Percentiles rank a stretch among this genome's conserved stretches.
Evolutionary conservation across 148 eudicot species (phyloP).

Genomic region (Chenopodium album): DNA sequence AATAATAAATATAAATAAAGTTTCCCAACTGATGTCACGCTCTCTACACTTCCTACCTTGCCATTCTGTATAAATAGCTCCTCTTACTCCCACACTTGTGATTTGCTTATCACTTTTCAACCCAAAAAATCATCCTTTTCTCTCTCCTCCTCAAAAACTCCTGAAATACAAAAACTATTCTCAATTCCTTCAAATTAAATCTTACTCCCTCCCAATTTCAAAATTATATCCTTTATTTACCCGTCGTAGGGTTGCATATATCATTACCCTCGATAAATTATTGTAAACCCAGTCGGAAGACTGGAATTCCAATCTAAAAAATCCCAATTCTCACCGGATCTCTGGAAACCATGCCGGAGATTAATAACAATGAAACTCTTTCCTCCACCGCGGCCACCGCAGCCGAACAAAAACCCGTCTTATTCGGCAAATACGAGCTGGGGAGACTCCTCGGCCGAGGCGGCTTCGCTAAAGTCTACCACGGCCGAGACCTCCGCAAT

Average conservation of each 20-base stretch:
- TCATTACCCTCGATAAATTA: no score
- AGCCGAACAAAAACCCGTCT: constrained; percentile 11
- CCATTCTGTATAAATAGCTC: not conserved
- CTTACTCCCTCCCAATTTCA: not conserved
- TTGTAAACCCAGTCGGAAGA: not conserved
- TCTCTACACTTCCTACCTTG: not conserved
- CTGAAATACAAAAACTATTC: not conserved
- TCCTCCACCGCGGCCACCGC: not conserved
- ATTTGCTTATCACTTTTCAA: constrained; percentile 14
- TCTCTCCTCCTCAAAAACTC: not conserved
- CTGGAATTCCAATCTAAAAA: constrained; percentile 17
- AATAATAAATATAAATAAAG: no score
- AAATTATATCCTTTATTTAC: no score
- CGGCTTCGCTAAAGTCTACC: constrained; percentile 72
- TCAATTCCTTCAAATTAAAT: no score
- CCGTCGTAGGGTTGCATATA: no score
- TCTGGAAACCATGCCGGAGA: constrained; percentile 28
- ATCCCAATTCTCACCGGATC: not conserved
- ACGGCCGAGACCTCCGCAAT: constrained; percentile 42
- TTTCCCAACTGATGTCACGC: not conserved
- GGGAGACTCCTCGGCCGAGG: constrained; percentile 66
- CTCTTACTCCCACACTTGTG: not conserved
- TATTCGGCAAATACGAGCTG: constrained; percentile 54
- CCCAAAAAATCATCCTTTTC: not conserved
- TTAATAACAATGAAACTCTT: not conserved